Evolutionary conservation across 345 rosid species (phyloP).

Genomic region (Eucalyptus cloeziana): DNA sequence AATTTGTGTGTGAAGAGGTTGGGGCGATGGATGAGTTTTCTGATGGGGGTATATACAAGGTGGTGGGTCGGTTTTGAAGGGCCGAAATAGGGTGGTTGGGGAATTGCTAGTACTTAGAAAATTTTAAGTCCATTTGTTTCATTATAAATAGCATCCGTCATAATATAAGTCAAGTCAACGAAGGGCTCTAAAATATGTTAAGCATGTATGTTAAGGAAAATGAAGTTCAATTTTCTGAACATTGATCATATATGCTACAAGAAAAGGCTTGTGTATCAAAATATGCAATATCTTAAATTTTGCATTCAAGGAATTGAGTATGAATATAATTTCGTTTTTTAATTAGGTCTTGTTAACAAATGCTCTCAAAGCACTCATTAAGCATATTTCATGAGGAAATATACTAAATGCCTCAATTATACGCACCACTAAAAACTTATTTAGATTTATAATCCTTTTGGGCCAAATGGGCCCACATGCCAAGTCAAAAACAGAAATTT

Average conservation of each 20-base stretch:
- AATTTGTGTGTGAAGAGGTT: not conserved
- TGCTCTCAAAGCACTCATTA: accelerated
- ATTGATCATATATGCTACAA: not conserved
- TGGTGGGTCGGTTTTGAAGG: too few species aligned
- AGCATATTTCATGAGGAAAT: not conserved
- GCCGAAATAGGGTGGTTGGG: too few species aligned
- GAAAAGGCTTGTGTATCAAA: not conserved
- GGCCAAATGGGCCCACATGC: not conserved
- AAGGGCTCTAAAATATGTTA: not conserved
- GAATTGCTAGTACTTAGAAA: not conserved
- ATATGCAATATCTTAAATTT: not conserved
- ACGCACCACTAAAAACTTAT: accelerated
- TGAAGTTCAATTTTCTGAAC: too few species aligned
- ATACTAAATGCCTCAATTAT: accelerated
- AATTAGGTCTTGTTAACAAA: not conserved
- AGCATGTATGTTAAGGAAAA: not conserved
- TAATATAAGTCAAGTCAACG: not conserved
- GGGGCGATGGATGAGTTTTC: too few species aligned
- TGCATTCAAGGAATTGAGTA: not conserved
- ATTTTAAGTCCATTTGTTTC: not conserved
- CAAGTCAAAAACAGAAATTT: accelerated
- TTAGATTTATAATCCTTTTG: not conserved
- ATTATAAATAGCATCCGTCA: not conserved
- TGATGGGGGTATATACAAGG: too few species aligned
- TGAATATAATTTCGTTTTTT: not conserved